These are phyloP conservation scores for Stagonosporopsis cucurbitacearum DNA, from an alignment of 2,329 filamentous ascomycete species.

Conservation along the genomic window DNA sequence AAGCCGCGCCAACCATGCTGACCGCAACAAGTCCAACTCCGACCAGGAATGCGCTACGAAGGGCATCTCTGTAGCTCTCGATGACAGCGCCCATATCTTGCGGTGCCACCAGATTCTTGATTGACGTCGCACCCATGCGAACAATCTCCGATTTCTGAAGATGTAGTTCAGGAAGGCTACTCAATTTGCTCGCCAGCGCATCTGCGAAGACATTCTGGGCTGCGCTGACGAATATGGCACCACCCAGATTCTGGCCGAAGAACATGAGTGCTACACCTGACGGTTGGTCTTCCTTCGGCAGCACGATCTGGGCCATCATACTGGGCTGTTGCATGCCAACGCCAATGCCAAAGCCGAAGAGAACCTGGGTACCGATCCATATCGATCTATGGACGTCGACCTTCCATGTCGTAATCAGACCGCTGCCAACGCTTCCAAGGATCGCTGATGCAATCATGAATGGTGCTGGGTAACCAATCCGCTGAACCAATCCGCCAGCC, in stretches of 20 bases:
- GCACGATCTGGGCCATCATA: slow-evolving; percentile 48
- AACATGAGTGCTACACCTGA: slow-evolving; percentile 42
- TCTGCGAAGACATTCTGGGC: slow-evolving; percentile 45
- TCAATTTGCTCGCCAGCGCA: slow-evolving; percentile 17
- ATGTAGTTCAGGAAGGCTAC: slow-evolving; percentile 12
- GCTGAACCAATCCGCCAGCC: slow-evolving; percentile 42
- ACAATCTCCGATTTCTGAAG: neutral
- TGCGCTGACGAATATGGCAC: slow-evolving; percentile 51
- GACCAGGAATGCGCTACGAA: slow-evolving; percentile 1
- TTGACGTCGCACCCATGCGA: slow-evolving; percentile 1
- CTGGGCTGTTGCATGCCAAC: slow-evolving; percentile 50
- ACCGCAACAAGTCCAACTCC: slow-evolving; percentile 1
- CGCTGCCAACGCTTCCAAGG: slow-evolving; percentile 48
- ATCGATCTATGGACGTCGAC: slow-evolving; percentile 31
- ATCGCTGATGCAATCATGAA: slow-evolving; percentile 45
- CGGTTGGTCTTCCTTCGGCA: slow-evolving; percentile 46
- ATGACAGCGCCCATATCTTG: neutral
- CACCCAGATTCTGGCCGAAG: slow-evolving; percentile 53
- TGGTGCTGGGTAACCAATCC: slow-evolving; percentile 52
- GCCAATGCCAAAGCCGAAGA: slow-evolving; percentile 44
- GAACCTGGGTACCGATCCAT: slow-evolving; percentile 34
- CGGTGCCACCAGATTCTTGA: neutral
- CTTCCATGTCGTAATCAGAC: slow-evolving; percentile 49
- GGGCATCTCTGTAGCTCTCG: neutral
- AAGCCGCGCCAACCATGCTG: slow-evolving; percentile 2